phyloP scores from a whole-genome alignment of 2,329 filamentous ascomycete genomes.

The Arthrobotrys pseudoclavata region DNA sequence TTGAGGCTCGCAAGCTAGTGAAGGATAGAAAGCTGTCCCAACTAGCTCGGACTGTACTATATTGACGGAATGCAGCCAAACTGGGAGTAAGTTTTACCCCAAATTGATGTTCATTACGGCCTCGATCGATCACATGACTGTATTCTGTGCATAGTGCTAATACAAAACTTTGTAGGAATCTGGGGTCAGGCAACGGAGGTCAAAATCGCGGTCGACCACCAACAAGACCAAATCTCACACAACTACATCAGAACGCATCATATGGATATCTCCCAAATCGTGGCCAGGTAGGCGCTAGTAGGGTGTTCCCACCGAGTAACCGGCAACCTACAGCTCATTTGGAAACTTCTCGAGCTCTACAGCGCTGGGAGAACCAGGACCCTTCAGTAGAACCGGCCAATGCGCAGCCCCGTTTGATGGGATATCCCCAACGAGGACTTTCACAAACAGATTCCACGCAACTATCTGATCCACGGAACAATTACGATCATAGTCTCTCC shows the following conservation, averaged over 20 bases:
- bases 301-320: background rate
- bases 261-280: background rate
- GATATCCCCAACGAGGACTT: background rate
- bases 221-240: background rate
- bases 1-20: background rate
- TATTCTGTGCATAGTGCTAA: background rate
- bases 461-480: slow-evolving; percentile 1
- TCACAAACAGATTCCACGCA: background rate
- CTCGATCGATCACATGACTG: background rate
- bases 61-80: background rate
- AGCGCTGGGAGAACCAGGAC: background rate
- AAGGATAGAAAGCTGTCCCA: background rate
- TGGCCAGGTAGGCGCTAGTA: background rate
- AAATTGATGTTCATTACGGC: background rate
- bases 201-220: background rate
- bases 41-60: background rate
- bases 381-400: slow-evolving; percentile 3
- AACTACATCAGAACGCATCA: background rate
- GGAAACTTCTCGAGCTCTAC: background rate
- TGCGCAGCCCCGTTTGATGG: background rate
- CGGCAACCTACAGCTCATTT: background rate
- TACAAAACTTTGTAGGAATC: background rate
- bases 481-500: background rate
- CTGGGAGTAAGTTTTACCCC: background rate
- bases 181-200: background rate